A percentile compares a stretch with the other conserved stretches of the same genome.
phyloP scores from a whole-genome alignment of 371 early-diverging fungal species.

The Rhizopus stolonifer region DNA sequence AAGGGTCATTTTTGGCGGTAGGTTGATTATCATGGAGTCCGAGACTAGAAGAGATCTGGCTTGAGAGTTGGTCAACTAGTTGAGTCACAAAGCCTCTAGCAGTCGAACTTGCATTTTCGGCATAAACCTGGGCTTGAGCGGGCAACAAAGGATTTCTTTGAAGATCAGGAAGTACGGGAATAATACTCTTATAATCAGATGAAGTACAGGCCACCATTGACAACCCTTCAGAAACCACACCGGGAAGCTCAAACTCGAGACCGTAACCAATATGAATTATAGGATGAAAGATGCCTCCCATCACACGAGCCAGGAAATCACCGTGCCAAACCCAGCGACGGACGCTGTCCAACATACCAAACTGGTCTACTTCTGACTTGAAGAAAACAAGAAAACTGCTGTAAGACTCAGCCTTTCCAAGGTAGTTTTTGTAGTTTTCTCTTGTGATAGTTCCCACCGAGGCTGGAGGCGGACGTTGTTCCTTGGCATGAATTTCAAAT shows the following conservation, averaged over 20 bases:
- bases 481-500: constrained; percentile 44
- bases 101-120: constrained; percentile 15
- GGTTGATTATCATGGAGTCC: constrained; percentile 7
- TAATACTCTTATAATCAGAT: constrained; percentile 10
- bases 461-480: constrained; percentile 38
- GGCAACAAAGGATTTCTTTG: not conserved
- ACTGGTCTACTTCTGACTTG: constrained; percentile 39
- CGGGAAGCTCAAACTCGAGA: constrained; percentile 59
- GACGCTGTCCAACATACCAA: constrained; percentile 47
- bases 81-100: constrained; percentile 8
- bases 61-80: constrained; percentile 10
- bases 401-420: constrained; percentile 47
- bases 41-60: constrained; percentile 9
- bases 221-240: constrained; percentile 56
- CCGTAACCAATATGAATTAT: constrained; percentile 70
- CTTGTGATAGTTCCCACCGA: constrained; percentile 28
- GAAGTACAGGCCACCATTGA: constrained; percentile 52
- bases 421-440: constrained; percentile 38
- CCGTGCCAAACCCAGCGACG: constrained; percentile 48
- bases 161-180: constrained; percentile 16
- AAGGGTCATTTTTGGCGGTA: not conserved
- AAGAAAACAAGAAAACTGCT: constrained; percentile 50
- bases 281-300: constrained; percentile 60
- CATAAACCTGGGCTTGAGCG: constrained; percentile 11
- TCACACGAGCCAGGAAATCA: constrained; percentile 39